Evolutionary conservation across 495 filamentous ascomycete species (phyloP).

Genomic region (Tuber magnatum): DNA sequence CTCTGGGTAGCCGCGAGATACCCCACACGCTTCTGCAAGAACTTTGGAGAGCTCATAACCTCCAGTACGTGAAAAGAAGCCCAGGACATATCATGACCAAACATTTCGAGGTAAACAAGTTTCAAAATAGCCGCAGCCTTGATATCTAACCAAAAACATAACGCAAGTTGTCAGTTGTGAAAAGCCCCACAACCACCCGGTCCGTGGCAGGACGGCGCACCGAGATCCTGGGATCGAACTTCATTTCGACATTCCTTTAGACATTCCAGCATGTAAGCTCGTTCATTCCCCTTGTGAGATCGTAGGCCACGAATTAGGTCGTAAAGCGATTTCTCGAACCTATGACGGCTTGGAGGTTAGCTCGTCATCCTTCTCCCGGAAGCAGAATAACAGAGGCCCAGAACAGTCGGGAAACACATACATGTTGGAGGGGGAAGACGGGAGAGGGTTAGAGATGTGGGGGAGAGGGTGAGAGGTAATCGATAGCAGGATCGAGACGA

Average conservation of each 20-base stretch:
- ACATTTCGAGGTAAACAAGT: constrained; percentile 95
- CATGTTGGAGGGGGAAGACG: not conserved
- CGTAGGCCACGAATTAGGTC: constrained; percentile 95
- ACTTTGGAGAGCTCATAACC: constrained; percentile 94
- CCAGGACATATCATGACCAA: constrained; percentile 99
- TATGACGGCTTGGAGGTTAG: constrained; percentile 40
- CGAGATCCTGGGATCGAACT: constrained; percentile 84
- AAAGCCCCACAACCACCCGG: not conserved
- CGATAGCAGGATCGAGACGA: not conserved
- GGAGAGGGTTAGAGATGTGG: not conserved
- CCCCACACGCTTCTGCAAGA: constrained; percentile 86
- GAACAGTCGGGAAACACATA: not conserved
- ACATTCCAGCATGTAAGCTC: constrained; percentile 82
- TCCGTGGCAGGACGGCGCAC: constrained; percentile 43
- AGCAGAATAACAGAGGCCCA: not conserved
- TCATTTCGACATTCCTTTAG: constrained; percentile 91
- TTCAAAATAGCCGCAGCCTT: constrained; percentile 94
- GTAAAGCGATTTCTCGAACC: constrained; percentile 98
- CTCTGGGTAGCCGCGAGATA: constrained; percentile 96
- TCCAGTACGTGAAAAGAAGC: constrained; percentile 96
- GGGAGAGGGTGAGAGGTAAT: not conserved
- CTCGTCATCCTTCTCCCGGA: not conserved
- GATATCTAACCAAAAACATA: constrained; percentile 55
- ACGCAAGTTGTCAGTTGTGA: not conserved
- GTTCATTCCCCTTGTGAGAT: constrained; percentile 87